These are phyloP conservation scores for Corynascus novoguineensis DNA, from an alignment of 495 filamentous ascomycete genomes.

Conservation along the genomic window DNA sequence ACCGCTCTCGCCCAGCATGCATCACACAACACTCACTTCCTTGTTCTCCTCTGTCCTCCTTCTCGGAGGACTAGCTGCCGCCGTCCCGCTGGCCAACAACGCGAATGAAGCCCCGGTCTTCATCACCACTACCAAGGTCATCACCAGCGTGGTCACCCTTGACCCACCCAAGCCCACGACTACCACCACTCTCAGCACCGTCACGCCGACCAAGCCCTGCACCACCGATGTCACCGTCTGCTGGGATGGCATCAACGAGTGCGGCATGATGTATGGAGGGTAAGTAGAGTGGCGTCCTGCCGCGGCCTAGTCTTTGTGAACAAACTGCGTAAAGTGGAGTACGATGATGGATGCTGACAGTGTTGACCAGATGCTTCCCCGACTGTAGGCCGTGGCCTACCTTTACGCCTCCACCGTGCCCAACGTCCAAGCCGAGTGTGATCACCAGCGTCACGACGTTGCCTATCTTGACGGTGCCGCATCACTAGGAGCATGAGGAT, in stretches of 20 bases:
- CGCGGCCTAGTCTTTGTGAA: neutral
- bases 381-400: constrained; percentile 25
- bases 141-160: neutral
- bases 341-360: neutral
- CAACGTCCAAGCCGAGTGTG: neutral
- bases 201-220: neutral
- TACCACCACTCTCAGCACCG: neutral
- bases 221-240: constrained; percentile 10
- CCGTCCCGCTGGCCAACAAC: constrained; percentile 18
- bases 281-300: constrained; percentile 10
- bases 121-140: neutral
- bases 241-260: constrained; percentile 20
- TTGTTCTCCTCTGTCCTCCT: constrained; percentile 15
- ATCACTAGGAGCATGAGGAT: neutral
- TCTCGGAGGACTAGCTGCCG: constrained; percentile 9
- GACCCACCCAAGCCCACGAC: neutral
- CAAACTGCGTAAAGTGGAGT: too few relatives aligned
- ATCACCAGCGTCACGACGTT: neutral
- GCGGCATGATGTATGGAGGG: constrained; percentile 25
- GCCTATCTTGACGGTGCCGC: neutral
- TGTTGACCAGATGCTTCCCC: constrained; percentile 19
- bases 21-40: constrained; percentile 5
- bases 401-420: constrained; percentile 9
- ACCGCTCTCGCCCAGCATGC: neutral
- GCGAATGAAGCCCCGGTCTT: constrained; percentile 2